Conservation (phyloP, 139 green algal genomes). For the Chlorella sp. region DNA sequence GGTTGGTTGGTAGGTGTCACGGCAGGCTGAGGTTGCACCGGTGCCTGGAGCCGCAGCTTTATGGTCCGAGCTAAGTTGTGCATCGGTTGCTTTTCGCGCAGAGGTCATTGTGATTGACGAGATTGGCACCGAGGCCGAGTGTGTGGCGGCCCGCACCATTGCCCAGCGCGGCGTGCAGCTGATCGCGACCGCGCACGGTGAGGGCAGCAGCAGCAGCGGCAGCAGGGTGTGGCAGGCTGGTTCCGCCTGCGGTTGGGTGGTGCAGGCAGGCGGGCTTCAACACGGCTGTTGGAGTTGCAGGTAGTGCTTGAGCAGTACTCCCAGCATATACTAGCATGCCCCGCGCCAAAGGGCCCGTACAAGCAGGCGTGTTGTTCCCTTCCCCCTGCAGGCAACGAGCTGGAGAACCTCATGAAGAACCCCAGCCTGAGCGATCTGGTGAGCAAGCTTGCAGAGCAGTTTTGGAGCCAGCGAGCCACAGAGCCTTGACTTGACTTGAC, state of each 20-base stretch:
- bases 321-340: too few species aligned
- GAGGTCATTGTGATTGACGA: constrained; percentile 96
- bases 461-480: too few species aligned
- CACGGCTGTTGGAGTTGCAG: too few species aligned
- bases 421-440: constrained; percentile 79
- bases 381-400: constrained; percentile 73
- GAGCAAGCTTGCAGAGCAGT: too few species aligned
- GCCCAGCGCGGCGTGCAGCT: constrained; percentile 95
- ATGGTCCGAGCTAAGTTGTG: not conserved
- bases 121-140: constrained; percentile 96
- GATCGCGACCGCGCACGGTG: constrained; percentile 89
- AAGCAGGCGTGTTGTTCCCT: too few species aligned
- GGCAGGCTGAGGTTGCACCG: too few species aligned
- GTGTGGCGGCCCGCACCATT: constrained; percentile 94
- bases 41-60: not conserved
- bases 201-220: not conserved
- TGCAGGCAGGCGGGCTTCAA: too few species aligned
- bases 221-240: not conserved
- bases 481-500: too few species aligned
- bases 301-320: too few species aligned
- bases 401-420: constrained; percentile 99
- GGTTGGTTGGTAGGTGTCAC: too few species aligned
- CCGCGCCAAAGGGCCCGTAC: too few species aligned
- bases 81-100: constrained; percentile 5
- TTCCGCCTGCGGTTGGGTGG: too few species aligned